Conservation (phyloP, 768 basidiomycete species). For the Butyriboletus loyo region DNA sequence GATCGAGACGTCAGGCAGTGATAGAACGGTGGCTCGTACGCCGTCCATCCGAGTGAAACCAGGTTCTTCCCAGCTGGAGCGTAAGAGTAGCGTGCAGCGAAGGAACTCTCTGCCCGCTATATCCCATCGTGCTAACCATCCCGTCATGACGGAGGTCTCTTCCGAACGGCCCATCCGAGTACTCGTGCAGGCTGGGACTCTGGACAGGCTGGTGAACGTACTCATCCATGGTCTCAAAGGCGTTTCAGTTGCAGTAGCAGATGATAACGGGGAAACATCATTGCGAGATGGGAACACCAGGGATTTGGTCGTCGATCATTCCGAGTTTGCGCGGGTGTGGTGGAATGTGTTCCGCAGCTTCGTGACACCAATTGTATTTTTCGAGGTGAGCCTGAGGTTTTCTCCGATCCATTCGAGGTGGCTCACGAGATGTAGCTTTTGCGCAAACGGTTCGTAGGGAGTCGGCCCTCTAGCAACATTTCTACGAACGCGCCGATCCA, state of each 20-base stretch:
- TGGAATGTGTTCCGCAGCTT: slow-evolving; percentile 84
- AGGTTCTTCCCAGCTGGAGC: slow-evolving; percentile 63
- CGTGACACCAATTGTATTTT: slow-evolving; percentile 75
- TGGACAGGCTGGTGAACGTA: slow-evolving; percentile 70
- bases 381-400: slow-evolving; percentile 58
- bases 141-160: slow-evolving; percentile 58
- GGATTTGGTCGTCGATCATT: slow-evolving; percentile 67
- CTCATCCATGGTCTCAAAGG: slow-evolving; percentile 75
- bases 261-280: slow-evolving; percentile 85
- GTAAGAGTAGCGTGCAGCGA: slow-evolving; percentile 73
- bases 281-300: slow-evolving; percentile 70
- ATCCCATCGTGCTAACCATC: slow-evolving; percentile 56
- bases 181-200: slow-evolving; percentile 72
- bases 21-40: slow-evolving; percentile 48
- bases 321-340: slow-evolving; percentile 75
- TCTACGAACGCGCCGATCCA: slow-evolving; percentile 43
- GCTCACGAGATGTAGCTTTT: slow-evolving; percentile 49
- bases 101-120: slow-evolving; percentile 79
- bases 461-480: slow-evolving; percentile 43
- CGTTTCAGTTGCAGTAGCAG: slow-evolving; percentile 76
- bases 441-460: slow-evolving; percentile 65
- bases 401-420: background rate
- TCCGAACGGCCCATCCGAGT: slow-evolving; percentile 73
- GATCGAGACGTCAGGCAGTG: slow-evolving; percentile 38
- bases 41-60: slow-evolving; percentile 82